Conservation (phyloP, 140 eudicot species). For the Senecio squalidus region DNA sequence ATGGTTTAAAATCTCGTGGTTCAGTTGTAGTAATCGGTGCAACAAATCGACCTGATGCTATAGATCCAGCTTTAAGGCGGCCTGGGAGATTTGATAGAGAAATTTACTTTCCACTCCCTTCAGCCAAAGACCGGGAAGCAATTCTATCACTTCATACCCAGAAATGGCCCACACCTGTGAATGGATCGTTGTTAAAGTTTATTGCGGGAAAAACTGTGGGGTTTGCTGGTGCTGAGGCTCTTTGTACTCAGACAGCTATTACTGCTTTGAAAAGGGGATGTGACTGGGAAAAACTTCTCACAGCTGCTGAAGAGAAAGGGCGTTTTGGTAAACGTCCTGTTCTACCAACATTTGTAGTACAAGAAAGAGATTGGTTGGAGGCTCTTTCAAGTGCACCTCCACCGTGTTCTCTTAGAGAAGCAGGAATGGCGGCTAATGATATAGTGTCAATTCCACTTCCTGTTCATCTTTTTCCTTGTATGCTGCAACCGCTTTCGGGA, state of each 20-base stretch:
- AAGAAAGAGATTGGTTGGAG: conserved; percentile 88
- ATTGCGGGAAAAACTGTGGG: conserved; percentile 74
- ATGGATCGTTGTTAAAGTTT: conserved; percentile 61
- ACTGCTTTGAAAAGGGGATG: conserved; percentile 70
- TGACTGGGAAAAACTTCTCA: conserved; percentile 58
- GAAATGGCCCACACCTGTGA: conserved; percentile 83
- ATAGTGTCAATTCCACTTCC: conserved; percentile 62
- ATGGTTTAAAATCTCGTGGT: conserved; percentile 94
- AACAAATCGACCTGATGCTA: conserved; percentile 94
- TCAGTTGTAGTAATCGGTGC: conserved; percentile 98
- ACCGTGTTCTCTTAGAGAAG: conserved; percentile 89
- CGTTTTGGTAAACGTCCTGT: conserved; percentile 42
- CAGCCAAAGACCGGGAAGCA: conserved; percentile 78
- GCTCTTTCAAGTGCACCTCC: conserved; percentile 88
- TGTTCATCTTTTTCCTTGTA: conserved; percentile 62
- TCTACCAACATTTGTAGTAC: conserved; percentile 64
- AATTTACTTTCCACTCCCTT: conserved; percentile 84
- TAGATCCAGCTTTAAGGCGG: conserved; percentile 94
- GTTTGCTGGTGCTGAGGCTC: conserved; percentile 99
- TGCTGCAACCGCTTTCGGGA: conserved; percentile 57
- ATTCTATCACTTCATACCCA: conserved; percentile 80
- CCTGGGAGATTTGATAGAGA: conserved; percentile 98
- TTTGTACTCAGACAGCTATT: conserved; percentile 94
- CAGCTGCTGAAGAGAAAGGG: conserved; percentile 56
- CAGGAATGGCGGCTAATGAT: conserved; percentile 84